A percentile compares a stretch with the other conserved stretches of the same genome.
Conservation (phyloP, 2,329 filamentous ascomycete genomes). For the Fusarium gaditjirri region DNA sequence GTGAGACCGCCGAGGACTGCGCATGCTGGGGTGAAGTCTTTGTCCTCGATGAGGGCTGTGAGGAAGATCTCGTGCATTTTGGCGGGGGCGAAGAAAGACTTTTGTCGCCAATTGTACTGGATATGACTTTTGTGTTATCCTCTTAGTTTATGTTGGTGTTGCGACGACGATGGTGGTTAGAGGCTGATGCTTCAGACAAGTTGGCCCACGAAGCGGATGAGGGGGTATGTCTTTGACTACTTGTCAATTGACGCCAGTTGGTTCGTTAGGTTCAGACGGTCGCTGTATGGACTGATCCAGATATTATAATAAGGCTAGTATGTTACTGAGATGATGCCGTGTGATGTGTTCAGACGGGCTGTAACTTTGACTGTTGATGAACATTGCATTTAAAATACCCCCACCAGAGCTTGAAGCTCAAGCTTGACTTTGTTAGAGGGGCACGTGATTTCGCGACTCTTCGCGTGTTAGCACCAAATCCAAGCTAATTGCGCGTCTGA, state of each 20-base stretch:
- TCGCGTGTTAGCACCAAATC: not conserved
- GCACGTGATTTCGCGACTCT: constrained; percentile 50
- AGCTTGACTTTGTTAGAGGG: fast-evolving
- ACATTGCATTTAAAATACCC: not conserved
- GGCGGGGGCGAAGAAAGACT: fast-evolving
- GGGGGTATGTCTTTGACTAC: not conserved
- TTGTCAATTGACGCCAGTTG: not conserved
- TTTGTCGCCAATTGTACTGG: fast-evolving
- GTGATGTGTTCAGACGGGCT: not conserved
- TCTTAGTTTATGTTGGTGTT: not conserved
- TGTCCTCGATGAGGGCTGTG: constrained; percentile 62
- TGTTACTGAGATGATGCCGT: not conserved
- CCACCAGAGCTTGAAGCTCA: not conserved
- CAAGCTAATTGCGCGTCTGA: not conserved
- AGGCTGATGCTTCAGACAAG: not conserved
- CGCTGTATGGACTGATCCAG: fast-evolving
- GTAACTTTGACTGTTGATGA: not conserved
- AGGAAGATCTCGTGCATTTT: constrained; percentile 67
- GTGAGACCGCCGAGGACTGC: constrained; percentile 67
- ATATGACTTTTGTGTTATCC: fast-evolving
- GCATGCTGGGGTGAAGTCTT: constrained; percentile 60
- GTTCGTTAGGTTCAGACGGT: fast-evolving
- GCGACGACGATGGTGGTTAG: no score
- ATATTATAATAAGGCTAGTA: not conserved
- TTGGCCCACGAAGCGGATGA: not conserved